phyloP scores from a whole-genome alignment of 2,329 filamentous ascomycete species.

The Eutypa lata region DNA sequence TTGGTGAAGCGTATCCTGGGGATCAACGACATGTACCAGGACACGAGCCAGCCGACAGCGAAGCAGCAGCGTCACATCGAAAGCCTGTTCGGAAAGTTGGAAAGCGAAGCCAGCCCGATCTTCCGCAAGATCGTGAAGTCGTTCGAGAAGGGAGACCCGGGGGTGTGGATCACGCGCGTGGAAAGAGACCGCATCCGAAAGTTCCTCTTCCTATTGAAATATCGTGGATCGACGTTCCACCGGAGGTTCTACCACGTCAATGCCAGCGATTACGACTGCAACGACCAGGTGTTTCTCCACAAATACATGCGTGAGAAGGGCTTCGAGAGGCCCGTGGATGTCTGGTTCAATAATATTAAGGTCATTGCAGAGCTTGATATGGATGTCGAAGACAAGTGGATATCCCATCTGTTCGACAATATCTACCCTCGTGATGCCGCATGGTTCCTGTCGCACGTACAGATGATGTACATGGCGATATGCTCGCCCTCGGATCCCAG shows the following conservation, averaged over 20 bases:
- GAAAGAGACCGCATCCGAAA: slow-evolving; percentile 36
- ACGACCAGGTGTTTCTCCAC: slow-evolving; percentile 18
- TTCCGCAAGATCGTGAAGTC: slow-evolving; percentile 15
- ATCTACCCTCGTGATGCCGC: slow-evolving; percentile 22
- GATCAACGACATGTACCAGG: slow-evolving; percentile 23
- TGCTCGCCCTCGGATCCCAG: slow-evolving; percentile 18
- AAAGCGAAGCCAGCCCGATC: slow-evolving; percentile 14
- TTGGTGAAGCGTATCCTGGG: slow-evolving; percentile 21
- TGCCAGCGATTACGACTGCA: slow-evolving; percentile 27
- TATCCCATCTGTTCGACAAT: slow-evolving; percentile 6
- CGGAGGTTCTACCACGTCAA: slow-evolving; percentile 32
- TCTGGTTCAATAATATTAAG: slow-evolving; percentile 27
- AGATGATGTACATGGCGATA: slow-evolving; percentile 25
- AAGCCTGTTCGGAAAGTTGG: slow-evolving; percentile 20
- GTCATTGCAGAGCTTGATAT: slow-evolving; percentile 25
- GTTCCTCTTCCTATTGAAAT: slow-evolving; percentile 44
- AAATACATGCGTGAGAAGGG: slow-evolving; percentile 22
- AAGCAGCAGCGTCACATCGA: slow-evolving; percentile 21
- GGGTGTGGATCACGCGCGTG: slow-evolving; percentile 14
- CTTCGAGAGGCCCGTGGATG: slow-evolving; percentile 21
- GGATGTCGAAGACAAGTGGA: slow-evolving; percentile 20
- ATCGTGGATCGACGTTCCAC: slow-evolving; percentile 34
- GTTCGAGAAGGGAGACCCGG: slow-evolving; percentile 6
- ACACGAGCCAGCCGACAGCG: slow-evolving; percentile 10
- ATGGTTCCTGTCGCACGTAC: slow-evolving; percentile 21